Evolutionary conservation across 2,329 filamentous ascomycete species (phyloP).

Genomic region (Trichoderma simmonsii): DNA sequence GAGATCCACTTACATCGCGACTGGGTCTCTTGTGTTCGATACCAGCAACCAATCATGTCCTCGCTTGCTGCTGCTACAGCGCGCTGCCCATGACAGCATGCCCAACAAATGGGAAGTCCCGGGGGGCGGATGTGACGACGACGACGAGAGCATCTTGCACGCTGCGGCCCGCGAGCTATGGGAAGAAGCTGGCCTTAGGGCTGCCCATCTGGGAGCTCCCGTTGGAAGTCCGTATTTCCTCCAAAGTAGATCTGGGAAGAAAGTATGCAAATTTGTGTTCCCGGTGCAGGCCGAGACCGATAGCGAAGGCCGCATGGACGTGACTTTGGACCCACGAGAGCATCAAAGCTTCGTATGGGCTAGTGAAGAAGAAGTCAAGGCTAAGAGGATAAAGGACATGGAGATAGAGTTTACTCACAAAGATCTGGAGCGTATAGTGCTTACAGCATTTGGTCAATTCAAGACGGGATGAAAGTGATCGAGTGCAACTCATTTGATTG

Average conservation of each 20-base stretch:
- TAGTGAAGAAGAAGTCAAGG: background rate
- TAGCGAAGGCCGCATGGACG: background rate
- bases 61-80: background rate
- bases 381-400: background rate
- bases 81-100: background rate
- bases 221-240: background rate
- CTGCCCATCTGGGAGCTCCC: background rate
- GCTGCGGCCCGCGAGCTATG: background rate
- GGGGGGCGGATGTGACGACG: background rate
- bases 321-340: background rate
- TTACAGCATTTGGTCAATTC: background rate
- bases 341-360: background rate
- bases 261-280: background rate
- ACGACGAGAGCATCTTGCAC: background rate
- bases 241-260: background rate
- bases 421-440: background rate
- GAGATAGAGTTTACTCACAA: background rate
- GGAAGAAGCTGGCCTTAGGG: background rate
- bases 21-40: background rate
- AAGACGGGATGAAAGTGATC: background rate
- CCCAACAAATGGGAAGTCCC: background rate
- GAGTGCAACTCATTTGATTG: background rate
- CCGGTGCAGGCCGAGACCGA: background rate
- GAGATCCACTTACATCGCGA: background rate
- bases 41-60: background rate